These are phyloP conservation scores for Fusarium illudens DNA, from an alignment of 2,329 filamentous ascomycete species.

Conservation along the genomic window DNA sequence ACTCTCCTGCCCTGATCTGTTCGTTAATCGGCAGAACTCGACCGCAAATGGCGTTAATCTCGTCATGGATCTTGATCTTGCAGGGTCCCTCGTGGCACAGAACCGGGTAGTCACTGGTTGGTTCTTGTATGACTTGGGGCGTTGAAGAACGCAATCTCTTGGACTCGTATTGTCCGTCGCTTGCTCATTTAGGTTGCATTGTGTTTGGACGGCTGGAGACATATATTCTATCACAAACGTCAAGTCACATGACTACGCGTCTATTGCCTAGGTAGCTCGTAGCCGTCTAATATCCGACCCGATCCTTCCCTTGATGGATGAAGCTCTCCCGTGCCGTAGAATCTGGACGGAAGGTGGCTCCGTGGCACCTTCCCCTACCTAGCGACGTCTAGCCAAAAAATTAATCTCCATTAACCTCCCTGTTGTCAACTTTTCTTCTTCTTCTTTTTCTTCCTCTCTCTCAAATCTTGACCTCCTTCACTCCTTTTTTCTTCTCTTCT, in stretches of 20 bases:
- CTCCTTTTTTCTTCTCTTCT: not conserved
- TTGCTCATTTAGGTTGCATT: not conserved
- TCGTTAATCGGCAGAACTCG: not conserved
- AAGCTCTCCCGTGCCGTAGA: conserved; percentile 2
- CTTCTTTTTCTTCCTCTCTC: not conserved
- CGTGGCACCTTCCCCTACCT: conserved; percentile 1
- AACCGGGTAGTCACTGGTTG: not conserved
- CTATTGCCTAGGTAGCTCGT: not conserved
- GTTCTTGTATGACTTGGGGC: not conserved
- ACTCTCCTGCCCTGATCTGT: not conserved
- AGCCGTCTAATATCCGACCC: not conserved
- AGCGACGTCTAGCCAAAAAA: not conserved
- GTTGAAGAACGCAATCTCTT: not conserved
- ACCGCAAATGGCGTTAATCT: not conserved
- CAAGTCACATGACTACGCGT: conserved; percentile 20
- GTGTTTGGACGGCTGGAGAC: not conserved
- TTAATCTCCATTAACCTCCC: conserved; percentile 2
- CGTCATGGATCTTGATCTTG: not conserved
- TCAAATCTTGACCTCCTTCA: not conserved
- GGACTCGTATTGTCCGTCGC: not conserved
- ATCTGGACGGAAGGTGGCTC: not conserved
- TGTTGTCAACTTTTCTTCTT: not conserved
- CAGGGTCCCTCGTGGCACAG: not conserved
- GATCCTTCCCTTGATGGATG: conserved; percentile 14
- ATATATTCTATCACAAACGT: not conserved